These are phyloP conservation scores for Silene coronaria DNA, from an alignment of 179 eudicot species.

Conservation along the genomic window DNA sequence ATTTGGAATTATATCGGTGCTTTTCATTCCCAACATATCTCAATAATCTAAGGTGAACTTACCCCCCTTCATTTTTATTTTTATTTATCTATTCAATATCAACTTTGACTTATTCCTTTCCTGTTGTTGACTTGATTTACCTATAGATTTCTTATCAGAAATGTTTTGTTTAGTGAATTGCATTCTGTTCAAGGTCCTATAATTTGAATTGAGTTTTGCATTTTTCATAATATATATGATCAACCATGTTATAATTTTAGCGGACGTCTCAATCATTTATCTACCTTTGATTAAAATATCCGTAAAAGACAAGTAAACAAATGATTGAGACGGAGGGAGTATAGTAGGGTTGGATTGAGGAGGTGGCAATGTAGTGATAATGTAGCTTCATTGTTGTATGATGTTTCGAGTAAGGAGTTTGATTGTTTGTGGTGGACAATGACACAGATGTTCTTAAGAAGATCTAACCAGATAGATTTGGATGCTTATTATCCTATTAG, in stretches of 20 bases:
- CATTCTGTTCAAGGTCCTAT: neutral
- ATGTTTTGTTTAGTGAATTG: neutral
- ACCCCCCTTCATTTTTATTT: neutral
- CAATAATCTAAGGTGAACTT: neutral
- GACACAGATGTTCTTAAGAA: slow-evolving; percentile 29
- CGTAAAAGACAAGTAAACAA: neutral
- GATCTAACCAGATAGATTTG: slow-evolving; percentile 37
- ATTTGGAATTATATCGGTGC: too few species aligned
- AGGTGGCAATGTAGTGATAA: neutral
- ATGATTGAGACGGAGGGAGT: neutral
- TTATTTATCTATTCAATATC: neutral
- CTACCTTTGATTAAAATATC: too few species aligned
- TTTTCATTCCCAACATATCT: neutral
- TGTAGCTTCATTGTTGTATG: neutral
- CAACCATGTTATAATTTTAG: neutral
- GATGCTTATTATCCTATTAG: slow-evolving; percentile 57
- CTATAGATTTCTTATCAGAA: neutral
- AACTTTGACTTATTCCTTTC: neutral
- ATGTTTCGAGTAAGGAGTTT: neutral
- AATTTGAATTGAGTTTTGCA: neutral
- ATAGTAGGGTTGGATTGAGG: neutral
- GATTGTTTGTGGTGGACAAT: slow-evolving; percentile 13
- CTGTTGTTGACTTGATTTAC: neutral
- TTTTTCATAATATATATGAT: neutral
- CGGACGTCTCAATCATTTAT: too few species aligned